Conservation (phyloP, 345 rosid species). For the Linum usitatissimum region DNA sequence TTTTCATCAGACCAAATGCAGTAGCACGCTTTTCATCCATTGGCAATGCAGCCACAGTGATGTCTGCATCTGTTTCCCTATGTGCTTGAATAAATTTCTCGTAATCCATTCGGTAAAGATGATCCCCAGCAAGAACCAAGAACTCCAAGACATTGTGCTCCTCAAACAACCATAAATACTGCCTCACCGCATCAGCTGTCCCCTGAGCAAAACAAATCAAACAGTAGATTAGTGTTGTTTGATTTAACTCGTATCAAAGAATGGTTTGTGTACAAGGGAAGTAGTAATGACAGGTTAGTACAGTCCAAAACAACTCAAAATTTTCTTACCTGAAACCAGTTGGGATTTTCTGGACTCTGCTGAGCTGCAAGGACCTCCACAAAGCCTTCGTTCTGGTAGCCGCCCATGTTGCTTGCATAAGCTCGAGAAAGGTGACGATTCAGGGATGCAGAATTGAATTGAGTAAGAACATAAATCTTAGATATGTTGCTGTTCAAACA, state of each 20-base stretch:
- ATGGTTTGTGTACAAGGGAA: too few relatives aligned
- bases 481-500: slow-evolving; percentile 87
- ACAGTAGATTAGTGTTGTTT: background rate
- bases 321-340: slow-evolving; percentile 77
- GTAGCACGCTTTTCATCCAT: slow-evolving; percentile 93
- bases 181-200: slow-evolving; percentile 96
- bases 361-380: slow-evolving; percentile 99
- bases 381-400: slow-evolving; percentile 93
- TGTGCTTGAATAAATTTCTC: slow-evolving; percentile 95
- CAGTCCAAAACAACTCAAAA: too few relatives aligned
- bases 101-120: slow-evolving; percentile 92
- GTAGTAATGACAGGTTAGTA: too few relatives aligned
- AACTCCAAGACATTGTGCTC: slow-evolving; percentile 93
- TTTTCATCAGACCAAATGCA: slow-evolving; percentile 93
- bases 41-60: slow-evolving; percentile 95
- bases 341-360: slow-evolving; percentile 95
- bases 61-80: slow-evolving; percentile 93
- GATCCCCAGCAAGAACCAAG: slow-evolving; percentile 93
- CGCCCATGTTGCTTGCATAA: slow-evolving; percentile 94
- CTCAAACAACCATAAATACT: slow-evolving; percentile 91
- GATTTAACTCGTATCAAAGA: too few relatives aligned
- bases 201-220: slow-evolving; percentile 37
- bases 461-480: slow-evolving; percentile 92
- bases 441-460: slow-evolving; percentile 91
- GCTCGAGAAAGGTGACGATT: slow-evolving; percentile 94